Conservation (phyloP, 192 early-diverging fungal species). For the Entomortierella chlamydospora region DNA sequence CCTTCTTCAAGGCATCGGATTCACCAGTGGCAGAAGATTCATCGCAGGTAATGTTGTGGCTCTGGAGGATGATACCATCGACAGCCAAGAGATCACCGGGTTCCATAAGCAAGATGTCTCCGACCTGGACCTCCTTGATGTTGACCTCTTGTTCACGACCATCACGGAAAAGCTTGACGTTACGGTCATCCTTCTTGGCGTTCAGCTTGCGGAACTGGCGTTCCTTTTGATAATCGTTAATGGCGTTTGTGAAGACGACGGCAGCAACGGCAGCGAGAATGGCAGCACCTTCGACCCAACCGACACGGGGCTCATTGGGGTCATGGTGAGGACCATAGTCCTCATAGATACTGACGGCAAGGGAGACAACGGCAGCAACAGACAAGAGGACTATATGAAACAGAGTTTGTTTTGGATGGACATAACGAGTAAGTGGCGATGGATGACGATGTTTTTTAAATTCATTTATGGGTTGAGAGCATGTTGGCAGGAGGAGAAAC, state of each 20-base stretch:
- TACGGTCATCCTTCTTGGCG: conserved; percentile 86
- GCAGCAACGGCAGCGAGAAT: conserved; percentile 88
- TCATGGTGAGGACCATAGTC: conserved; percentile 71
- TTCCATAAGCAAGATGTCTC: conserved; percentile 88
- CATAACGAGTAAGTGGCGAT: background rate
- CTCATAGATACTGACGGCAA: conserved; percentile 90
- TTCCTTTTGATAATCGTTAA: conserved; percentile 94
- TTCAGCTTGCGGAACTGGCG: conserved; percentile 89
- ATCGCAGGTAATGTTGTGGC: conserved; percentile 87
- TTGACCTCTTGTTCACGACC: conserved; percentile 81
- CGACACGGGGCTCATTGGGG: conserved; percentile 78
- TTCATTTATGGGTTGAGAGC: background rate
- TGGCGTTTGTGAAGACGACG: conserved; percentile 90
- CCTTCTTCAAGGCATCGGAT: conserved; percentile 87
- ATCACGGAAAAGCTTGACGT: conserved; percentile 79
- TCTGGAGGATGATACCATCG: conserved; percentile 87
- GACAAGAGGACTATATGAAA: conserved; percentile 79
- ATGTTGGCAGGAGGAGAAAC: background rate
- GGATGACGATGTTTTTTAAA: background rate
- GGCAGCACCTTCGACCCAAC: conserved; percentile 83
- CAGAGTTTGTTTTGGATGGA: background rate
- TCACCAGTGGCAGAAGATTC: conserved; percentile 95
- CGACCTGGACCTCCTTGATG: conserved; percentile 86
- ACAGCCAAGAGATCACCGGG: conserved; percentile 95
- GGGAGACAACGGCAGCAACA: conserved; percentile 85